Conservation (phyloP, 345 rosid species). For the Abelmoschus esculentus region DNA sequence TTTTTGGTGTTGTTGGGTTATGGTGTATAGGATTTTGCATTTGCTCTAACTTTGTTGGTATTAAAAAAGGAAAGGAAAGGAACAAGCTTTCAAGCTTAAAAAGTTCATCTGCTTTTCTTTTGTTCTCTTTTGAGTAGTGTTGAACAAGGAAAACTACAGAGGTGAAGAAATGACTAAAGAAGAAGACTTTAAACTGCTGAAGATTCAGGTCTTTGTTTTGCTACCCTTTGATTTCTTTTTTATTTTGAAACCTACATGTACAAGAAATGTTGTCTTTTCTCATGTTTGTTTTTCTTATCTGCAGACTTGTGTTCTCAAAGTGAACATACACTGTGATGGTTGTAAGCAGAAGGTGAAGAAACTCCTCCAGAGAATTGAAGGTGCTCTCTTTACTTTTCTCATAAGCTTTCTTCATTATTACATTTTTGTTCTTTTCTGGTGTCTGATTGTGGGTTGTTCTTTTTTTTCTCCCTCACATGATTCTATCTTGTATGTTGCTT, state of each 20-base stretch:
- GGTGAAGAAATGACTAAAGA: conserved; percentile 63
- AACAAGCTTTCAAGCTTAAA: conserved; percentile 14
- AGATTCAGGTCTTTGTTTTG: conserved; percentile 57
- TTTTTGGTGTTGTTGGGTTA: neutral
- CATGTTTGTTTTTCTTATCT: neutral
- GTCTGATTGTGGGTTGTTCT: neutral
- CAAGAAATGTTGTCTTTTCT: conserved; percentile 14
- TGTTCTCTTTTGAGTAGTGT: conserved; percentile 20
- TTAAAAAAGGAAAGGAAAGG: neutral
- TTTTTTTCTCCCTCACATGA: neutral
- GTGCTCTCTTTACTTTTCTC: conserved; percentile 28
- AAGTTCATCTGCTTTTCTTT: conserved; percentile 28
- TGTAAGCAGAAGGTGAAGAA: conserved; percentile 83
- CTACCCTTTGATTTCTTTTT: conserved; percentile 1
- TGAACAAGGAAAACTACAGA: conserved; percentile 14
- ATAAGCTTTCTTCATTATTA: neutral
- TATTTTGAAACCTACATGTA: neutral
- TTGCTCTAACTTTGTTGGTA: neutral
- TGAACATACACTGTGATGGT: conserved; percentile 78
- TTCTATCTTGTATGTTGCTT: neutral
- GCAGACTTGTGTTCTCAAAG: conserved; percentile 66
- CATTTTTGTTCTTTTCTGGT: neutral
- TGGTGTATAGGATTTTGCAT: conserved; percentile 3
- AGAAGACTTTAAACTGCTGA: conserved; percentile 81
- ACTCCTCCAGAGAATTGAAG: conserved; percentile 78